phyloP scores from a whole-genome alignment of 768 basidiomycete genomes.

The Pisolithus microcarpus region DNA sequence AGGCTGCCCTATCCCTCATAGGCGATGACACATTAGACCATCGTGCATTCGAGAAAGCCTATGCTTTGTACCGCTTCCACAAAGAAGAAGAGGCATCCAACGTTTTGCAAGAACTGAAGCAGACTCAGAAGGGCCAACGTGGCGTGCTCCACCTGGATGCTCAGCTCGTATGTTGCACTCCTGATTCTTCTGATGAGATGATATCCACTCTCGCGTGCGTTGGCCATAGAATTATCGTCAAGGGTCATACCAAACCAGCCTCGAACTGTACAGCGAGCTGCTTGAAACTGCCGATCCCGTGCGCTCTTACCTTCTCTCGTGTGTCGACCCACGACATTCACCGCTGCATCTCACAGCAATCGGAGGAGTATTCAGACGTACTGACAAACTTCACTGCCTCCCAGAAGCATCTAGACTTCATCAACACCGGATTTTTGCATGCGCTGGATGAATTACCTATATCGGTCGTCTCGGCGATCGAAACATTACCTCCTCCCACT shows the following conservation, averaged over 20 bases:
- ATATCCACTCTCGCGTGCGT: conserved; percentile 9
- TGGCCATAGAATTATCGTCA: conserved; percentile 62
- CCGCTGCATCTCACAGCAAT: conserved; percentile 41
- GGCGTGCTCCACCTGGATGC: conserved; percentile 78
- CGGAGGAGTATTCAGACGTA: conserved; percentile 85
- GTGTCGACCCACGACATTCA: not conserved
- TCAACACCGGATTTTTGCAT: conserved; percentile 59
- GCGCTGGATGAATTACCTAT: conserved; percentile 55
- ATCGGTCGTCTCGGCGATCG: conserved; percentile 45
- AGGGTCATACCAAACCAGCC: conserved; percentile 65
- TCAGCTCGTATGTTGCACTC: conserved; percentile 57
- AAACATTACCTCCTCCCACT: conserved; percentile 55
- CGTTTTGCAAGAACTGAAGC: conserved; percentile 44
- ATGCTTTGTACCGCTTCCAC: conserved; percentile 81
- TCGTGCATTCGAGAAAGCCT: conserved; percentile 62
- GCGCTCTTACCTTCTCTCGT: conserved; percentile 26
- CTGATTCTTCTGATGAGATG: conserved; percentile 12
- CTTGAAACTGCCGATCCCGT: conserved; percentile 75
- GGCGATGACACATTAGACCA: conserved; percentile 14
- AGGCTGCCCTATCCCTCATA: conserved; percentile 57
- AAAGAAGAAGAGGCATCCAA: conserved; percentile 59
- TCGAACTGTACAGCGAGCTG: conserved; percentile 74
- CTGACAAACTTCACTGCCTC: conserved; percentile 79
- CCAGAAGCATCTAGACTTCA: conserved; percentile 78
- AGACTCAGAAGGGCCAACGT: conserved; percentile 40